Base-by-base conservation (phyloP, 2,329 filamentous ascomycete species). In the Albifimbria verrucaria region DNA sequence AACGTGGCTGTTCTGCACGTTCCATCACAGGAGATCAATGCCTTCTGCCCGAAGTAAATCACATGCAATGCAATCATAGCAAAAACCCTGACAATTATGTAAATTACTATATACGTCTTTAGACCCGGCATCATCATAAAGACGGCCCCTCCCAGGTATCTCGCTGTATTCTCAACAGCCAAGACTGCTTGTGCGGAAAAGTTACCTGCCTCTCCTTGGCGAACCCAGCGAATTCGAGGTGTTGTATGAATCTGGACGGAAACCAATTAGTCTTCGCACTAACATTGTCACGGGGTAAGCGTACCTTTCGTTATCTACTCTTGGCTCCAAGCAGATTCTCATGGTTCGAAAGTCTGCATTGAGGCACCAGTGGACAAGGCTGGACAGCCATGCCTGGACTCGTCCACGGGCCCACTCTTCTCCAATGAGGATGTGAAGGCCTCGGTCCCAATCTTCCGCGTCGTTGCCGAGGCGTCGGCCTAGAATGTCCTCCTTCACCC, bases 131-230 rank as follows among this genome's bases (percentile, higher is more conserved):
- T 23, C 43, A 45, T 59, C 50, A 88, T 25, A 87, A 60, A 4
- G 76, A 77, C 15, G 90, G 90, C 0, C 83, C 85, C 45, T 88
- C 82, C 88, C 92, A 97, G 20, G 80, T 82, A 59, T 96, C 92
- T 55, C 93, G 80, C 53, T 84, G 80, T 57, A 96, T 80, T 63
- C 88, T 88, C 72, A 96, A 88, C 56, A 93, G 80, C 71, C 92
- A 95, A 7, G 90, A 86, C 68, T 96, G 92, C 71, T 99, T 99
- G 68, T 97, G 92, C 1, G 92, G 88, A 58, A 99, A 92, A 1
- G 86, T 82, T 49, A 97, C 80, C 65, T 97, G 91, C 54, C 86
- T 86, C 72, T 96, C 90, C 65, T 91, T 94, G 59, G 87, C 85
- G 67, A 97, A 99, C 0, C 93, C 92, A 1, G 81, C 79, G 7